Conservation (phyloP, 2,329 filamentous ascomycete genomes). For the Pseudonectria buxi region DNA sequence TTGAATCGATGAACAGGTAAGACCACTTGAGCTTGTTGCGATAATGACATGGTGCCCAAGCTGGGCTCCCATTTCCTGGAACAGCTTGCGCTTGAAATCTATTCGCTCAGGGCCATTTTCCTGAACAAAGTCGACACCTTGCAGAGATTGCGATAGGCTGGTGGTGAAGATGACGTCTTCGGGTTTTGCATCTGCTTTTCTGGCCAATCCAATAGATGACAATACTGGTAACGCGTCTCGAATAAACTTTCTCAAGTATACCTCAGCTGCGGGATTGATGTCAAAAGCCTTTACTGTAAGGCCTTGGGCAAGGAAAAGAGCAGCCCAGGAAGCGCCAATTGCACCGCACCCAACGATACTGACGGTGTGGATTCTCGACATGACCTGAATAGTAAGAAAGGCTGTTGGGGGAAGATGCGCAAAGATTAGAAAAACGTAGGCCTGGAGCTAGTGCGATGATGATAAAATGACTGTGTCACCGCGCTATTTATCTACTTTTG, state of each 20-base stretch:
- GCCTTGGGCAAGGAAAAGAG: constrained; percentile 7
- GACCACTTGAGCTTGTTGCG: constrained; percentile 5
- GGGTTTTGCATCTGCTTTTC: no score
- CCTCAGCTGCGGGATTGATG: constrained; percentile 7
- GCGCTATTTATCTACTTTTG: no score
- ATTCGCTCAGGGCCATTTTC: constrained; percentile 7
- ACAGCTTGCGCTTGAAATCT: constrained; percentile 5
- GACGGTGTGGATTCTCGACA: constrained; percentile 5
- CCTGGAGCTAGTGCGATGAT: no score
- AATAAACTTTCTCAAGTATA: constrained; percentile 3
- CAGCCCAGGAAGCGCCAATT: constrained; percentile 9
- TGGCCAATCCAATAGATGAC: constrained; percentile 4
- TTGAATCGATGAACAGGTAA: constrained; percentile 7
- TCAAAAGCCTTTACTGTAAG: constrained; percentile 8
- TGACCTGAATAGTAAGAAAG: background rate
- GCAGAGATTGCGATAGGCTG: background rate
- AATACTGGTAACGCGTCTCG: constrained; percentile 7
- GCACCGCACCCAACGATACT: constrained; percentile 7
- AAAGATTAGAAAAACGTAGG: no score
- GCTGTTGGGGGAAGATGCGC: no score
- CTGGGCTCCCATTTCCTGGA: constrained; percentile 4
- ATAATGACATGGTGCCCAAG: constrained; percentile 1
- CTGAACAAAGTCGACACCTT: constrained; percentile 3
- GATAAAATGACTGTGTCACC: no score
- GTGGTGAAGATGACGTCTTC: constrained; percentile 9